Base-by-base conservation (phyloP, 2,329 filamentous ascomycete species). In the Corinectria fuckeliana region DNA sequence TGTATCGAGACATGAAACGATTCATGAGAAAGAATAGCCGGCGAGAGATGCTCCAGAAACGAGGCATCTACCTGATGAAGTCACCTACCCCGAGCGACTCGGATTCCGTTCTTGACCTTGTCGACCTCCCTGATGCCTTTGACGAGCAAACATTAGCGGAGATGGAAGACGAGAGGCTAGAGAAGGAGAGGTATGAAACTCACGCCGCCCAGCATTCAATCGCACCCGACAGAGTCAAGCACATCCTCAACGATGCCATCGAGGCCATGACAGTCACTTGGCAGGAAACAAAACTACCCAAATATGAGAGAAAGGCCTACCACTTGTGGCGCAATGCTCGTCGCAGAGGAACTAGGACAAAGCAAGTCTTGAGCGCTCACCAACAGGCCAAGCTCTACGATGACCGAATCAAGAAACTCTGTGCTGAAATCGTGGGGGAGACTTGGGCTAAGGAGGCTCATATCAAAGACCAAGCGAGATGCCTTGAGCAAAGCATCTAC, bases 401-500 rank as follows among this genome's bases (percentile, higher is more conserved):
- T 11, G 60, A 68, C 2, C 86, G 89, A 9, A 78, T 94, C 26
- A 70, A 72, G n/a, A 86, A 82, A 45, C 74, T 87, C 14, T 80
- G 80, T 9, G 67, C 78, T 1, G 81, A 86, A 18, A 85, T 92
- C 30, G 63, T 80, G 20, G 66, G 72, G 1, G 76, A 82, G 14
- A 71, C 79, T 26, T 92, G 88, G 84, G 72, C 75, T 10, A 83
- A 77, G 7, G 76, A 78, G 20, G 67, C 74, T 1, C 80, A 87
- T 13, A 71, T 95, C 13, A 76, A 79, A 23, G 76, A 75, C 5
- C 84, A 87, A 66, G 87, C 87, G 48, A 74, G 77, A 10, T 82
- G 77, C 32, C 77, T 96, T 54, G 87, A 94, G 59, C 77, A 80
- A 4, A 92, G 82, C 3, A 75, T 97, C 1, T 82, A 85, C 32